phyloP scores from a whole-genome alignment of 768 basidiomycete species.

The Russula earlei region DNA sequence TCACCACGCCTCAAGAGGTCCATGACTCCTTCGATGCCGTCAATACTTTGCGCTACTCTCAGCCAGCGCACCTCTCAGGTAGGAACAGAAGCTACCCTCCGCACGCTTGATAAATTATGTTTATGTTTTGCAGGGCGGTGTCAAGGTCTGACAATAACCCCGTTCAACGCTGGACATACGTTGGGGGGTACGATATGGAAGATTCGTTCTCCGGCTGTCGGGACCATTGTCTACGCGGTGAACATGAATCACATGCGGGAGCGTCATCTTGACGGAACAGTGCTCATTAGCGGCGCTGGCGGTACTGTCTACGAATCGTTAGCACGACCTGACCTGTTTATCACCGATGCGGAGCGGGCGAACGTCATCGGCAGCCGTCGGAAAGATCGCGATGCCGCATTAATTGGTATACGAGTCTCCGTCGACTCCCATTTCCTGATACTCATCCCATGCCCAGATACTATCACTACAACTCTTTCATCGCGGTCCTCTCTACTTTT shows the following conservation, averaged over 20 bases:
- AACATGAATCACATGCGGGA: conserved; percentile 95
- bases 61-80: conserved; percentile 94
- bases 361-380: conserved; percentile 76
- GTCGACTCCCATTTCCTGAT: background rate
- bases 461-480: conserved; percentile 78
- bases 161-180: conserved; percentile 91
- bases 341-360: conserved; percentile 85
- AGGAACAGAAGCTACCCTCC: background rate
- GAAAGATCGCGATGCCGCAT: conserved; percentile 81
- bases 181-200: conserved; percentile 98
- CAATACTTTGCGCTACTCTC: conserved; percentile 88
- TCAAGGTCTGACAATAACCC: conserved; percentile 87
- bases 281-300: conserved; percentile 65
- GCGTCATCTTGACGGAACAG: conserved; percentile 89
- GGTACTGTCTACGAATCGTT: conserved; percentile 79
- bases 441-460: conserved; percentile 41
- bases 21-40: conserved; percentile 89
- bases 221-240: conserved; percentile 91
- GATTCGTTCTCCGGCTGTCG: conserved; percentile 93
- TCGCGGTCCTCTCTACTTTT: conserved; percentile 76
- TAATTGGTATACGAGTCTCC: conserved; percentile 52
- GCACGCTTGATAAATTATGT: background rate
- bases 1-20: conserved; percentile 76
- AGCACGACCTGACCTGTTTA: conserved; percentile 83
- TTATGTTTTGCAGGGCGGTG: conserved; percentile 62